Evolutionary conservation across 2,329 filamentous ascomycete species (phyloP).

Genomic region (Phialophora verrucosa): DNA sequence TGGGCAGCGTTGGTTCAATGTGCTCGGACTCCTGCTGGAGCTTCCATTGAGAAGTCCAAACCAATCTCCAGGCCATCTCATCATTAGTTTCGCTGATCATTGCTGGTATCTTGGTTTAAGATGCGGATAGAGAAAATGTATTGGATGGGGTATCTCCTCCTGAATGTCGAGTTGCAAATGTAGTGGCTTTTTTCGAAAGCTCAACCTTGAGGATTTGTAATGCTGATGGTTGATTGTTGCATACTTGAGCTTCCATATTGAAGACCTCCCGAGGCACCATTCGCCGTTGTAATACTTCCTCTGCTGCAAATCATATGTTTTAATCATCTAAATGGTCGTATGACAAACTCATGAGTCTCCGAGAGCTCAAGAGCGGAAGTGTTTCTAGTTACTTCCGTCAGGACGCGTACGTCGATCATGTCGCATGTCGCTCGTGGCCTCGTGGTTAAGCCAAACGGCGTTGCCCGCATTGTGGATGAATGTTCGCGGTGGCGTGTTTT

Average conservation of each 20-base stretch:
- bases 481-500: not conserved
- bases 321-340: conserved; percentile 5
- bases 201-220: not conserved
- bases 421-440: not conserved
- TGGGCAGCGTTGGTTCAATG: conserved; percentile 23
- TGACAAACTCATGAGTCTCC: conserved; percentile 22
- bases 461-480: not conserved
- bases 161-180: not conserved
- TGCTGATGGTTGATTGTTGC: not conserved
- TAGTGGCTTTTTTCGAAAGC: not conserved
- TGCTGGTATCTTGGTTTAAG: not conserved
- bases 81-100: conserved; percentile 13
- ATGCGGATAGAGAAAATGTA: not conserved
- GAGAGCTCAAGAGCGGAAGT: not conserved
- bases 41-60: conserved; percentile 26
- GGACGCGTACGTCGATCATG: not conserved
- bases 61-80: conserved; percentile 17
- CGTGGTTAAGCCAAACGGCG: not conserved
- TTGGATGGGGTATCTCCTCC: not conserved
- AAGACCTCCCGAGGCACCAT: not conserved
- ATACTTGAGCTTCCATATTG: not conserved
- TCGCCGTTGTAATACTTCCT: conserved; percentile 1
- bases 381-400: not conserved
- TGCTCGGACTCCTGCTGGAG: conserved; percentile 24
- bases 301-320: not conserved